A percentile compares a stretch with the other conserved stretches of the same genome.
Conservation (phyloP, 805 yeast species). For the Candida nanaspora region DNA sequence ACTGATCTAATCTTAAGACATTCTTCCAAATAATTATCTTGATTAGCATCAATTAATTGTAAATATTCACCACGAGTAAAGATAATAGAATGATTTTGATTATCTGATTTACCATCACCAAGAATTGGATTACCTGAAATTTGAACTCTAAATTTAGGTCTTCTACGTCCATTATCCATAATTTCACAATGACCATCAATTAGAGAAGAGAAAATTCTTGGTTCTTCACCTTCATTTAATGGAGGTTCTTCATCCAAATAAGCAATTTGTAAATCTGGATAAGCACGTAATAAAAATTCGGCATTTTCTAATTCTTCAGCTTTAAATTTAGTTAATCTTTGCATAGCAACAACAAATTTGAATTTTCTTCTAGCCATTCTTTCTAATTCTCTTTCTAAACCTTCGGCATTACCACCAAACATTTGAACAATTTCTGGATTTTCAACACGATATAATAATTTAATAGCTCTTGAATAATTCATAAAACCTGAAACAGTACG, state of each 20-base stretch:
- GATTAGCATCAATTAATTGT: slow-evolving; percentile 81
- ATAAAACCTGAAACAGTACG: slow-evolving; percentile 97
- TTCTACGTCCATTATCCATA: slow-evolving; percentile 63
- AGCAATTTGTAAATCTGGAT: slow-evolving; percentile 84
- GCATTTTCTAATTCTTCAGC: slow-evolving; percentile 74
- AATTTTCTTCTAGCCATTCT: slow-evolving; percentile 82
- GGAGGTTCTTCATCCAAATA: slow-evolving; percentile 92
- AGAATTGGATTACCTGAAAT: slow-evolving; percentile 79
- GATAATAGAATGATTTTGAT: slow-evolving; percentile 74
- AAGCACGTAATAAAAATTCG: slow-evolving; percentile 73
- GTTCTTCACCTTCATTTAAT: slow-evolving; percentile 59
- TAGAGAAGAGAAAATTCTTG: slow-evolving; percentile 66
- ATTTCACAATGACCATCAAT: slow-evolving; percentile 78
- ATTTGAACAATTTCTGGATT: slow-evolving; percentile 93
- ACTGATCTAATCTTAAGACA: slow-evolving; percentile 78
- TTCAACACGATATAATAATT: slow-evolving; percentile 87
- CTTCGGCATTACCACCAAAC: slow-evolving; percentile 98
- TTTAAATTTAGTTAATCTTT: slow-evolving; percentile 64
- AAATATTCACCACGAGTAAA: slow-evolving; percentile 82
- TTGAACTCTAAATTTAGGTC: slow-evolving; percentile 70
- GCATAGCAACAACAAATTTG: slow-evolving; percentile 79
- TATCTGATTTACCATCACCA: slow-evolving; percentile 88
- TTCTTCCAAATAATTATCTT: slow-evolving; percentile 80
- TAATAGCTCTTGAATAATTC: slow-evolving; percentile 97
- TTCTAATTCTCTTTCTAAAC: slow-evolving; percentile 89